Conservation (phyloP, 108 stramenopile genomes). For the Stephanodiscus triporus region DNA sequence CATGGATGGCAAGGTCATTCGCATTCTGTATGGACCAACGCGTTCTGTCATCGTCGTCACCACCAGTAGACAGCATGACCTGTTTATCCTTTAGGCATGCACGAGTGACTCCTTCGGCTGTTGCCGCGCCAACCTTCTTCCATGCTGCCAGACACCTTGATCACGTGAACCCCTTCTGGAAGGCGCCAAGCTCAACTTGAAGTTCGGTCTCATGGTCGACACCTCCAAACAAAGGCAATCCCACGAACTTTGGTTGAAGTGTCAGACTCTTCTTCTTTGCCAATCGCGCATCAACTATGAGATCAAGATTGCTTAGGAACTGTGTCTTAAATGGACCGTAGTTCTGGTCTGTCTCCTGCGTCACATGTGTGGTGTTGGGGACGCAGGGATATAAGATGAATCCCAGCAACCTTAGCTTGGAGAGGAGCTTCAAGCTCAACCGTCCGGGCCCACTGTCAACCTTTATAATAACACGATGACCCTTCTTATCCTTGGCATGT, state of each 20-base stretch:
- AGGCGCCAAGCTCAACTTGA: not conserved
- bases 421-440: not conserved
- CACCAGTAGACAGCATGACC: not conserved
- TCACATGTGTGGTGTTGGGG: constrained; percentile 3
- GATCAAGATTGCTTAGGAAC: not conserved
- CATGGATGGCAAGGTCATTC: not conserved
- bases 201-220: not conserved
- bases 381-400: constrained; percentile 18
- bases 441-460: constrained; percentile 21
- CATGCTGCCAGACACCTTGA: not conserved
- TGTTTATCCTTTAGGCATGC: not conserved
- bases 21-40: not conserved
- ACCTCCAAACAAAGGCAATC: not conserved
- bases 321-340: constrained; percentile 10
- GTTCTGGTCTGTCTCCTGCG: constrained; percentile 8
- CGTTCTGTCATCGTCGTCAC: not conserved
- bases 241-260: not conserved
- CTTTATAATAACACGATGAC: constrained; percentile 6
- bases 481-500: constrained; percentile 9
- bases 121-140: not conserved
- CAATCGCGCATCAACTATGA: not conserved
- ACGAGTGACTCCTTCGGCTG: not conserved
- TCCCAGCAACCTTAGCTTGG: not conserved
- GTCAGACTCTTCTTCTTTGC: not conserved
- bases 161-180: not conserved